Evolutionary conservation across 306 rosid species (phyloP).

Genomic region (Albizia julibrissin): DNA sequence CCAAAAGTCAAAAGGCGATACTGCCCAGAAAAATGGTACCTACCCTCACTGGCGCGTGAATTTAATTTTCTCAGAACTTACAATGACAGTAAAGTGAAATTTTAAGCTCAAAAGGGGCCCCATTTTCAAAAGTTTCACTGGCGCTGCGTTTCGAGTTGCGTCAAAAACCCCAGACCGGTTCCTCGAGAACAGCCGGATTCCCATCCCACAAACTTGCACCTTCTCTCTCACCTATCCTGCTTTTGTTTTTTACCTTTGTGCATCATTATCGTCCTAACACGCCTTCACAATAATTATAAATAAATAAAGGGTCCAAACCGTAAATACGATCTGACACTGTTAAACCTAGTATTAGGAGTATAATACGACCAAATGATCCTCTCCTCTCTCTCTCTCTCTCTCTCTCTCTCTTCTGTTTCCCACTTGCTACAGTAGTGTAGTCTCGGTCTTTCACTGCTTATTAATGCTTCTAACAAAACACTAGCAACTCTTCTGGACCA

Average conservation of each 20-base stretch:
- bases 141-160: neutral
- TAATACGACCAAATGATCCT: slow-evolving; percentile 3
- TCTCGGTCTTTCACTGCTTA: slow-evolving; percentile 22
- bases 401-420: slow-evolving; percentile 22
- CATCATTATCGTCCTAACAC: neutral
- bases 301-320: slow-evolving; percentile 22
- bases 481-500: slow-evolving; percentile 36
- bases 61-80: slow-evolving; percentile 5
- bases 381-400: slow-evolving; percentile 11
- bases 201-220: slow-evolving; percentile 4
- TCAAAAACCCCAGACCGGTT: slow-evolving; percentile 46
- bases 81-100: neutral
- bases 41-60: neutral
- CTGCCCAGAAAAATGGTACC: slow-evolving; percentile 23
- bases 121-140: neutral
- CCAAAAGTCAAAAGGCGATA: slow-evolving; percentile 53
- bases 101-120: neutral
- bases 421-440: neutral
- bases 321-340: neutral
- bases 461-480: slow-evolving; percentile 31
- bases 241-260: slow-evolving; percentile 18
- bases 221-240: neutral
- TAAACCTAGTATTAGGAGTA: slow-evolving; percentile 20
- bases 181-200: slow-evolving; percentile 68
- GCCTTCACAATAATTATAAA: slow-evolving; percentile 31